Percentiles rank a stretch among this genome's conserved stretches.
phyloP scores from a whole-genome alignment of 768 basidiomycete genomes.

The Rhizopogon sp. region DNA sequence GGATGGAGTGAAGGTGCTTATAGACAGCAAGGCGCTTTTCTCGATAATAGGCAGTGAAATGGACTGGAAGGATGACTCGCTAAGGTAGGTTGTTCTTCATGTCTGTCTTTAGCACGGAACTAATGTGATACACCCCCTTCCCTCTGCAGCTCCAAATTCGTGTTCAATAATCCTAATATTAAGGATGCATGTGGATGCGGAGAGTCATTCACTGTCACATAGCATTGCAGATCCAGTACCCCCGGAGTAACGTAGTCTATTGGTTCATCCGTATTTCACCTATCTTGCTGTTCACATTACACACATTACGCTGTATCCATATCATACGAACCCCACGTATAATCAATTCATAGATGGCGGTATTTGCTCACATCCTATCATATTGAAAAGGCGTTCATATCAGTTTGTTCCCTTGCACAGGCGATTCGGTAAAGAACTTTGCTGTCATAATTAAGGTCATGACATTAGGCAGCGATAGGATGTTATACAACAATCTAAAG shows the following conservation, averaged over 20 bases:
- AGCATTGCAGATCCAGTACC: constrained; percentile 7
- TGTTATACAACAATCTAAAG: constrained; percentile 8
- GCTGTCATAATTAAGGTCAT: neutral
- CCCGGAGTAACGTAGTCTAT: neutral
- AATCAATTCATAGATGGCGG: constrained; percentile 8
- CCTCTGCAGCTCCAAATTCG: constrained; percentile 62
- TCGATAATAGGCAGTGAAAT: constrained; percentile 98
- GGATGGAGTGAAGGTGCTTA: constrained; percentile 88
- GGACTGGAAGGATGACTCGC: constrained; percentile 93
- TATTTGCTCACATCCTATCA: neutral
- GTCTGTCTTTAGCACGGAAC: neutral
- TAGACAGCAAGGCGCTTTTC: constrained; percentile 95
- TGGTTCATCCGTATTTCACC: neutral
- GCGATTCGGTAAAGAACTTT: too few species aligned
- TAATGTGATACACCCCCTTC: neutral
- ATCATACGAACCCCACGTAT: constrained; percentile 12
- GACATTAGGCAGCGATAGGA: neutral
- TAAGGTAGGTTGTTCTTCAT: constrained; percentile 55
- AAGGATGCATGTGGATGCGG: constrained; percentile 94
- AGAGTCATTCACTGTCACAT: constrained; percentile 75
- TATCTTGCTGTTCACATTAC: constrained; percentile 1
- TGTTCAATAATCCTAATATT: constrained; percentile 89
- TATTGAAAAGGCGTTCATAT: neutral
- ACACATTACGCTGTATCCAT: constrained; percentile 22
- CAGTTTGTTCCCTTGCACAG: too few species aligned